A percentile compares a stretch with the other conserved stretches of the same genome.
phyloP scores from a whole-genome alignment of 2,329 filamentous ascomycete species.

The Exophiala aquamarina region DNA sequence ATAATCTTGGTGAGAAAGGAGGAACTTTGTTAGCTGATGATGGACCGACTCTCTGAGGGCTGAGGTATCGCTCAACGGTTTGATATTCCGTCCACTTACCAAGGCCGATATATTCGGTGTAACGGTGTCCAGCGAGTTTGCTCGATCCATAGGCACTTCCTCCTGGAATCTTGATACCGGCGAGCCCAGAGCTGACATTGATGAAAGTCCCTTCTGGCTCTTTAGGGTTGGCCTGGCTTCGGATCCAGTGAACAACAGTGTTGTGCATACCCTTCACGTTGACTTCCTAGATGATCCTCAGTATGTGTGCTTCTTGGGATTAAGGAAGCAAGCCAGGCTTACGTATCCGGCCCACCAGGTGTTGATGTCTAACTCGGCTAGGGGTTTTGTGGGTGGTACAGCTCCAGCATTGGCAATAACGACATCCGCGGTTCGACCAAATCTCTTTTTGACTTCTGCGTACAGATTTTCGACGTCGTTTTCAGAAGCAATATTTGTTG shows the following conservation, averaged over 20 bases:
- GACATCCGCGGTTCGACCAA: conserved; percentile 3
- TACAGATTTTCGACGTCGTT: neutral
- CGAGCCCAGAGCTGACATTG: neutral
- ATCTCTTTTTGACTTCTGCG: neutral
- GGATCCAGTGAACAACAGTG: neutral
- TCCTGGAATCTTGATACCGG: neutral
- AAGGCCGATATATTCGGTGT: neutral
- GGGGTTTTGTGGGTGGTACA: neutral
- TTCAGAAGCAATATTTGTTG: neutral
- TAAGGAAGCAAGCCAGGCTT: neutral
- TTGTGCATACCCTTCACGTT: conserved; percentile 1
- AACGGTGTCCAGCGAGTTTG: conserved; percentile 1
- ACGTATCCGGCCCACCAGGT: neutral
- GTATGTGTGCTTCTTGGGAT: neutral
- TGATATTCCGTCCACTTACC: neutral
- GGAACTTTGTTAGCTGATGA: too few species aligned
- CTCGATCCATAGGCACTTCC: neutral
- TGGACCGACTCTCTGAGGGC: too few species aligned
- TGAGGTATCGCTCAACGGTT: too few species aligned
- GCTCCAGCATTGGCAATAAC: neutral
- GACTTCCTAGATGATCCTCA: neutral
- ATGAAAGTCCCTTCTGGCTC: conserved; percentile 1
- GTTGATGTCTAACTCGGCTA: neutral
- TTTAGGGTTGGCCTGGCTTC: neutral
- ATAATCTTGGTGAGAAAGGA: neutral